Evolutionary conservation across 2,329 filamentous ascomycete species (phyloP).

Genomic region (Fusarium setosum): DNA sequence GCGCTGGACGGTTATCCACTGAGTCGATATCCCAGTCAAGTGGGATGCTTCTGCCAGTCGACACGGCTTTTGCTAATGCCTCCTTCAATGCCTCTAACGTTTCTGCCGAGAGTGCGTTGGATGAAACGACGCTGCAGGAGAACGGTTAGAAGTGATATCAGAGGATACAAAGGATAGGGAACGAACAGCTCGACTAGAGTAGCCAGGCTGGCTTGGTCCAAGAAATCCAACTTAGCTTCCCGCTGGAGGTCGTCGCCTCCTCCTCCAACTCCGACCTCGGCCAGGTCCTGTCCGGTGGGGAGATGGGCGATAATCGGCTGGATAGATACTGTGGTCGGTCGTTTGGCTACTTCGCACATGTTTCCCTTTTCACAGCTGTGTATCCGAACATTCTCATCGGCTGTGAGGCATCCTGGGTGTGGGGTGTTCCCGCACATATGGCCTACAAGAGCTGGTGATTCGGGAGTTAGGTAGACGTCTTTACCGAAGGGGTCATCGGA

Average conservation of each 20-base stretch:
- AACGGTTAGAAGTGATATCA: neutral
- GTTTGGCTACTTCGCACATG: conserved; percentile 63
- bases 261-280: conserved; percentile 82
- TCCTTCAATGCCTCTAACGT: conserved; percentile 18
- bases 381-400: conserved; percentile 70
- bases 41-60: conserved; percentile 40
- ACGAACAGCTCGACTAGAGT: conserved; percentile 56
- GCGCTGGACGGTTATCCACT: conserved; percentile 24
- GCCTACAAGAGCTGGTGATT: conserved; percentile 77
- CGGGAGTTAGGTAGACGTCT: conserved; percentile 60
- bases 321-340: conserved; percentile 75
- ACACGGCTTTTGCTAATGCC: conserved; percentile 21
- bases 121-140: conserved; percentile 29
- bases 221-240: conserved; percentile 72
- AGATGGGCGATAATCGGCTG: conserved; percentile 79
- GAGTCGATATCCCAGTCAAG: conserved; percentile 39
- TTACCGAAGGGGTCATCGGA: conserved; percentile 52
- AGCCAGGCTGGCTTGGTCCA: conserved; percentile 64
- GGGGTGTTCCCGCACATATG: conserved; percentile 79
- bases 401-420: conserved; percentile 78
- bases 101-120: conserved; percentile 13
- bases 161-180: neutral
- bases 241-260: conserved; percentile 81
- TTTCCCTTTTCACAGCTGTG: conserved; percentile 88
- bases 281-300: conserved; percentile 69